Conservation (phyloP, 345 rosid species). For the Erysimum cheiranthoides region DNA sequence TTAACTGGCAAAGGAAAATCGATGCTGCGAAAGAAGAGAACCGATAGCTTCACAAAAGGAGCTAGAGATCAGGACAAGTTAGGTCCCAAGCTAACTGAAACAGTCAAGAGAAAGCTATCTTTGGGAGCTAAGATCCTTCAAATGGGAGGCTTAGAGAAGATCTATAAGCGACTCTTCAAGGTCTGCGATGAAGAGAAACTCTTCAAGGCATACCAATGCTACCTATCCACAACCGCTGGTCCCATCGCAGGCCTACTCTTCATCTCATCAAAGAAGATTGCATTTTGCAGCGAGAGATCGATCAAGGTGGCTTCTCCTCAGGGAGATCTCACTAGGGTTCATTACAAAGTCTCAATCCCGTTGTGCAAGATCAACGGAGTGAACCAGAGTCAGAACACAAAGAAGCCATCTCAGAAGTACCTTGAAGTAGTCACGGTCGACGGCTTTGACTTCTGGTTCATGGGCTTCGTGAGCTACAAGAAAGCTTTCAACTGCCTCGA, state of each 20-base stretch:
- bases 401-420: conserved; percentile 78
- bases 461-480: conserved; percentile 77
- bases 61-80: conserved; percentile 49
- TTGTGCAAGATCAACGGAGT: conserved; percentile 57
- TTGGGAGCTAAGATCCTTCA: conserved; percentile 54
- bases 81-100: conserved; percentile 58
- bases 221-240: conserved; percentile 64
- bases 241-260: conserved; percentile 64
- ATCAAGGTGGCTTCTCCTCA: conserved; percentile 52
- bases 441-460: conserved; percentile 87
- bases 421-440: conserved; percentile 70
- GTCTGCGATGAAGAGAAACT: conserved; percentile 58
- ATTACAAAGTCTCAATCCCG: conserved; percentile 72
- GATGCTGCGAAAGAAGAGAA: conserved; percentile 46
- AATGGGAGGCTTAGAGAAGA: conserved; percentile 52
- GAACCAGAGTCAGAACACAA: conserved; percentile 55
- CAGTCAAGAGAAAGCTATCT: conserved; percentile 52
- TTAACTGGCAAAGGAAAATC: conserved; percentile 39
- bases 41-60: conserved; percentile 50
- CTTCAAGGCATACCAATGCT: conserved; percentile 60
- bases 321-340: conserved; percentile 53
- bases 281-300: conserved; percentile 53
- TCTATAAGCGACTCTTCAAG: conserved; percentile 52
- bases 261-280: conserved; percentile 51
- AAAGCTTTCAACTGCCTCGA: conserved; percentile 68